A percentile compares a stretch with the other conserved stretches of the same genome.
phyloP scores from a whole-genome alignment of 2,329 filamentous ascomycete species.

The Penicillium sp. region DNA sequence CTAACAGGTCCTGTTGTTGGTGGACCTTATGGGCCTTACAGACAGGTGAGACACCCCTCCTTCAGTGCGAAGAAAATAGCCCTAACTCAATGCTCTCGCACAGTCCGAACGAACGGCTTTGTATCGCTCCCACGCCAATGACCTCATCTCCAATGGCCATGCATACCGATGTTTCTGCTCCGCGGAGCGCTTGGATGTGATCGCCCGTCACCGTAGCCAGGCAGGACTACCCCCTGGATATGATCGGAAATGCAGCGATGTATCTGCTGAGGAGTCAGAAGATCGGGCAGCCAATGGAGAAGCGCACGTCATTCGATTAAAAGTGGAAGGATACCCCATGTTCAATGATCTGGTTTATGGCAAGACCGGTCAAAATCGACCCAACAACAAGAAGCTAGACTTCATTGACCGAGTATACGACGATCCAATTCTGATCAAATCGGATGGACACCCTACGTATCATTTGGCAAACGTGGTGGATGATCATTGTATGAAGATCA shows the following conservation, averaged over 20 bases:
- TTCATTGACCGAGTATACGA: conserved; percentile 58
- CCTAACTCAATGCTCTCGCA: neutral
- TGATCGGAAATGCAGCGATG: conserved; percentile 69
- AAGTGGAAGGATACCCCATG: conserved; percentile 61
- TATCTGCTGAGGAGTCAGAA: conserved; percentile 67
- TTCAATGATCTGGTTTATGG: conserved; percentile 83
- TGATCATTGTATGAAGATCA: conserved; percentile 92
- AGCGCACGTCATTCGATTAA: conserved; percentile 73
- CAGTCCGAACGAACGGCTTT: conserved; percentile 75
- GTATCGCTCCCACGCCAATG: conserved; percentile 69
- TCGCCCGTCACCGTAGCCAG: conserved; percentile 63
- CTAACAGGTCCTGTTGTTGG: conserved; percentile 70
- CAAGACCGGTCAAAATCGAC: conserved; percentile 52
- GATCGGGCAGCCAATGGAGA: conserved; percentile 68
- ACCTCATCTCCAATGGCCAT: conserved; percentile 66
- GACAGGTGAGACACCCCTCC: conserved; percentile 58
- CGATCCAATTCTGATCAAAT: conserved; percentile 87
- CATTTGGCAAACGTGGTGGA: conserved; percentile 97
- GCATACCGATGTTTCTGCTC: conserved; percentile 96
- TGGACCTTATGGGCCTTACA: conserved; percentile 81
- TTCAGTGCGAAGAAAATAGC: neutral
- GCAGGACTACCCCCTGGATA: conserved; percentile 61
- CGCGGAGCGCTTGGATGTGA: conserved; percentile 64
- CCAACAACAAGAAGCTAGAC: conserved; percentile 46
- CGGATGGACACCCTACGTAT: conserved; percentile 90